Base-by-base conservation (phyloP, 2,329 filamentous ascomycete species). In the Nigrospora oryzae region DNA sequence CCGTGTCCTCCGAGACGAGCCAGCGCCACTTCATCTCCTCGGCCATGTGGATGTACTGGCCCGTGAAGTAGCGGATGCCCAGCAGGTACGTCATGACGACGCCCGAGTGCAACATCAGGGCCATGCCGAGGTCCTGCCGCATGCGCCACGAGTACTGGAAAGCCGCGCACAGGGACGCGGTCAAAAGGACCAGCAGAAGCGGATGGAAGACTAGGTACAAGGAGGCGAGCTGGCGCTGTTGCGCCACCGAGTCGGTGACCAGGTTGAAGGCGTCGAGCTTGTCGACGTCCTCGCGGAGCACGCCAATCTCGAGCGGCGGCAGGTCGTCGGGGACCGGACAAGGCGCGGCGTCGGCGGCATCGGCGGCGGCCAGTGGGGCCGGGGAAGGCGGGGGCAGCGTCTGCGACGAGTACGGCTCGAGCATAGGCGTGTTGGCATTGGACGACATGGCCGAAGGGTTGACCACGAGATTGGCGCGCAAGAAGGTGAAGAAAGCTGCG, bases 401-500 rank as follows among this genome's bases (percentile, higher is more conserved):
- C 40, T 63, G 62, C 15, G 65, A 65, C 54, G 71, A 63, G 46
- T 71, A 65, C 52, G 83, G 71, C 63, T 76, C 68, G 59, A 83
- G 68, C 55, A 77, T 73, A 16, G 83, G 83, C 19, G 84, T 86
- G 49, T 77, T 83, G 45, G 73, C 71, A 48, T 79, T 74, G 40
- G 83, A 83, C 38, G 81, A 77, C 51, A 84, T 65, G 46, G 79
- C 68, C 49, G 72, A 81, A 38, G 71, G 69, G 42, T 72, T 74
- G 46, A 91, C 80, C 55, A 83, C 82, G 45, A 93, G 77, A 59
- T 93, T 93, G 51, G 85, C 85, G 53, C 86, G 81, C 14, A 93
- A 74, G 54, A 88, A 91, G 45, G 81, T 84, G 65, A 93, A 84
- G 70, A 93, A 93, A 23, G 86, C 87, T 93, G 63, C 48, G 38